Percentiles rank a stretch among this genome's conserved stretches.
phyloP scores from a whole-genome alignment of 1,284 basidiomycete genomes.

The Apiotrichum laibachii region DNA sequence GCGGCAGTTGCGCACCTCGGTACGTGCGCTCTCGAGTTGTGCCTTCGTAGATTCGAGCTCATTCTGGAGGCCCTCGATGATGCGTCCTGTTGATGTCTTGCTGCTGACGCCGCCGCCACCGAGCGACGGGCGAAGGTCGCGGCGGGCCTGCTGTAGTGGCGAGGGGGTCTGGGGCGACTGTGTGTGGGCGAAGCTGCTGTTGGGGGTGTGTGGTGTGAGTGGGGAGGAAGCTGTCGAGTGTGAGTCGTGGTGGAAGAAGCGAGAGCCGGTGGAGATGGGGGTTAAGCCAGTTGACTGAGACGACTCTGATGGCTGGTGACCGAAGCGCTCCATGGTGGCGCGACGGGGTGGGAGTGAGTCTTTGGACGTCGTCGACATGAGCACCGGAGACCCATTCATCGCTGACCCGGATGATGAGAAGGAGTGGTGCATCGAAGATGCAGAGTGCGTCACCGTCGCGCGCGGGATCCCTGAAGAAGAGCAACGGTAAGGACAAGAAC shows the following conservation, averaged over 20 bases:
- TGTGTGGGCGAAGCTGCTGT: not conserved
- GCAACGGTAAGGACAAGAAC: not conserved
- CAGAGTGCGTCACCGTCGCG: constrained; percentile 37
- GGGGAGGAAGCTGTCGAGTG: constrained; percentile 13
- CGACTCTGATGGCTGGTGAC: not conserved
- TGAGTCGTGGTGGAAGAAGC: constrained; percentile 9
- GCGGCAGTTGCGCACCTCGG: constrained; percentile 37
- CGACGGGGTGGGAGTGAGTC: not conserved
- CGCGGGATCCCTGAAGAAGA: constrained; percentile 36
- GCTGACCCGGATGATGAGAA: too few species aligned
- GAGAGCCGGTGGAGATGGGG: constrained; percentile 27
- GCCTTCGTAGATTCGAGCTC: constrained; percentile 36
- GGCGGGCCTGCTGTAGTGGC: not conserved
- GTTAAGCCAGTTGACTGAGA: constrained; percentile 15
- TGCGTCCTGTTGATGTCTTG: constrained; percentile 30
- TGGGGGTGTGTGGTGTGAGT: not conserved
- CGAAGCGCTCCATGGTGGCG: not conserved
- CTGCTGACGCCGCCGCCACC: constrained; percentile 20
- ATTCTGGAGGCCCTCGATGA: constrained; percentile 46
- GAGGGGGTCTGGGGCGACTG: constrained; percentile 10
- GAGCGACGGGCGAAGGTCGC: not conserved
- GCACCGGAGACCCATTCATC: not conserved
- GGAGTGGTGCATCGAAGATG: constrained; percentile 10
- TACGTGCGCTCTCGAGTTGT: constrained; percentile 41
- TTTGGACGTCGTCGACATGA: not conserved